Conservation (phyloP, 2,329 filamentous ascomycete species). For the Epicoccum nigrum region DNA sequence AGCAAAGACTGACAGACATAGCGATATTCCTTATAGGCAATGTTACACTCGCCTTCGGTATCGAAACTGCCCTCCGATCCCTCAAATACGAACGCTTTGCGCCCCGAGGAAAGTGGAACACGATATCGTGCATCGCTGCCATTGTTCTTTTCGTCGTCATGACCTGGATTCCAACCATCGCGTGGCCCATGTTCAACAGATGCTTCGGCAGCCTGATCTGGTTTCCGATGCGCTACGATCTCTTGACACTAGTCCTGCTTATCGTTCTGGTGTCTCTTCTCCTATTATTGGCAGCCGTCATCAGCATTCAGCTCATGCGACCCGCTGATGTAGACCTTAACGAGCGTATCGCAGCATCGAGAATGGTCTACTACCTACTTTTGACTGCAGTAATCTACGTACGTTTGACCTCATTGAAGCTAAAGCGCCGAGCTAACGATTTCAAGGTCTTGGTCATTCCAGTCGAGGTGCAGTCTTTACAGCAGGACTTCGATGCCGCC, state of each 20-base stretch:
- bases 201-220: slow-evolving; percentile 73
- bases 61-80: slow-evolving; percentile 65
- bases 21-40: slow-evolving; percentile 71
- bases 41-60: slow-evolving; percentile 68
- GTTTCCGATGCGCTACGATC: slow-evolving; percentile 68
- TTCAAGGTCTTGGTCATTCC: slow-evolving; percentile 64
- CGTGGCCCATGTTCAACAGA: slow-evolving; percentile 61
- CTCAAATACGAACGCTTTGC: slow-evolving; percentile 63
- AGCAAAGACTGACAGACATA: slow-evolving; percentile 43
- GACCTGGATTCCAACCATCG: slow-evolving; percentile 65
- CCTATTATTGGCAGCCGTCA: slow-evolving; percentile 57
- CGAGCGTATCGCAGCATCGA: slow-evolving; percentile 68
- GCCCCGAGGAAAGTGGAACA: slow-evolving; percentile 64
- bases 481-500: slow-evolving; percentile 49
- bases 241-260: slow-evolving; percentile 62
- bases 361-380: slow-evolving; percentile 72
- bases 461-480: slow-evolving; percentile 64
- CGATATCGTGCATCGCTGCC: slow-evolving; percentile 61
- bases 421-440: slow-evolving; percentile 10
- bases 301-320: slow-evolving; percentile 64
- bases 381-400: slow-evolving; percentile 62
- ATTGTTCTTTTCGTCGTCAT: slow-evolving; percentile 59
- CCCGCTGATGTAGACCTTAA: slow-evolving; percentile 61
- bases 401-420: slow-evolving; percentile 48
- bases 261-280: slow-evolving; percentile 59